Conservation (phyloP, 129 eudicot genomes). For the Oenanthe sinensis region DNA sequence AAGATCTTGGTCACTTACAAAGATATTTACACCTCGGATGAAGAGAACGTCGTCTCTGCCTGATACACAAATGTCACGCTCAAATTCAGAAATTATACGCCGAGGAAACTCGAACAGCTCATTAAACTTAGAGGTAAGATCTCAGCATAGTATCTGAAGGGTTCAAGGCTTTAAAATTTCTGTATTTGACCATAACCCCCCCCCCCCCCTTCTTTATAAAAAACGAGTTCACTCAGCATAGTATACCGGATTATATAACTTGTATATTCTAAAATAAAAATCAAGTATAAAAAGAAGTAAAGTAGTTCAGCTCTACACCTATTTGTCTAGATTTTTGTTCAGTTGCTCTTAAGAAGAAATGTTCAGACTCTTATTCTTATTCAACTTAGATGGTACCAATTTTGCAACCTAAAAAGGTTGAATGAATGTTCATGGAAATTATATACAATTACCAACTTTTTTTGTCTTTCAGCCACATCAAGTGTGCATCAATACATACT, state of each 20-base stretch:
- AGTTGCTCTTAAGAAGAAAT: background rate
- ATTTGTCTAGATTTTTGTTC: background rate
- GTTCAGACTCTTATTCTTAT: background rate
- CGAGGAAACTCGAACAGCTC: constrained; percentile 32
- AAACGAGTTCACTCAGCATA: background rate
- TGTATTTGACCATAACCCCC: background rate
- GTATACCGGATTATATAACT: background rate
- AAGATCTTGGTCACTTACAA: constrained; percentile 73
- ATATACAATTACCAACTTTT: background rate
- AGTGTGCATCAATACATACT: background rate
- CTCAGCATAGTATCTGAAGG: background rate
- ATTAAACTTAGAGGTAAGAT: constrained; percentile 31
- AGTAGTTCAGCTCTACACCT: background rate
- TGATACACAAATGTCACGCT: constrained; percentile 49
- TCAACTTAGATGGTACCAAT: too few relatives aligned
- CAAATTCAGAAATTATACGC: constrained; percentile 30
- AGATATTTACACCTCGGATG: constrained; percentile 66
- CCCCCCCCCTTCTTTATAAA: too few relatives aligned
- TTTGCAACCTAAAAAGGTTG: background rate
- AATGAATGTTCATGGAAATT: background rate
- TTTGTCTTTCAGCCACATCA: background rate
- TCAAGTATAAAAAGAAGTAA: background rate
- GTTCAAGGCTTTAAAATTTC: background rate
- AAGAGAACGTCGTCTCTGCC: constrained; percentile 65
- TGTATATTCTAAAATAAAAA: background rate